These are phyloP conservation scores for Telfairia occidentalis DNA, from an alignment of 331 rosid genomes.

Conservation along the genomic window DNA sequence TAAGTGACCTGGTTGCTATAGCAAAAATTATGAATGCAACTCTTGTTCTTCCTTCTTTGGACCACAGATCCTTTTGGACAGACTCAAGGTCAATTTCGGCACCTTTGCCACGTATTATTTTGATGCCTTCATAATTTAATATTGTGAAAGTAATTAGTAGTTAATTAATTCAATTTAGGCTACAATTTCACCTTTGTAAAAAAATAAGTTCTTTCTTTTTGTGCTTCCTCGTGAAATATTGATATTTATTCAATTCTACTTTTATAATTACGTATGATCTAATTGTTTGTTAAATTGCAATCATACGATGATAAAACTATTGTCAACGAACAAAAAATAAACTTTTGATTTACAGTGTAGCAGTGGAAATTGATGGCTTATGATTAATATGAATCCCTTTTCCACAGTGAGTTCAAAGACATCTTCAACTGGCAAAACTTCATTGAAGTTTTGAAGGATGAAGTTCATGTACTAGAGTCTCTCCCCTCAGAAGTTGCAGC, in stretches of 20 bases:
- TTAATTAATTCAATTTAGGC: not conserved
- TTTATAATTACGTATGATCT: no score
- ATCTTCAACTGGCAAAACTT: conserved; percentile 92
- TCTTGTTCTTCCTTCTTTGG: conserved; percentile 86
- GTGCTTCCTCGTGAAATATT: no score
- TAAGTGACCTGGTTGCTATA: conserved; percentile 97
- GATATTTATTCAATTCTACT: no score
- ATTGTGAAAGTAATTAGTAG: not conserved
- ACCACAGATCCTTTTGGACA: conserved; percentile 91
- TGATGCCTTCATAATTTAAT: not conserved
- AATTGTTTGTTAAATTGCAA: no score
- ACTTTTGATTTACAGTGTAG: no score
- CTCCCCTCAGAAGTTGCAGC: conserved; percentile 47
- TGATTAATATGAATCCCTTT: conserved; percentile 4
- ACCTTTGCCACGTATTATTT: not conserved
- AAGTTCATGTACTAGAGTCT: conserved; percentile 62
- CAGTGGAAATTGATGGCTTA: no score
- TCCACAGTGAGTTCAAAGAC: conserved; percentile 79
- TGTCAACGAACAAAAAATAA: no score
- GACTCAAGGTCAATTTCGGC: conserved; percentile 51
- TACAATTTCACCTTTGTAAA: no score
- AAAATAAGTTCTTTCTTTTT: no score
- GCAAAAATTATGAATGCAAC: conserved; percentile 95
- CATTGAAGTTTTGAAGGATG: conserved; percentile 58
- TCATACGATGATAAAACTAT: no score